Evolutionary conservation across 108 stramenopile genomes (phyloP).

Genomic region (Asterionellopsis glacialis): DNA sequence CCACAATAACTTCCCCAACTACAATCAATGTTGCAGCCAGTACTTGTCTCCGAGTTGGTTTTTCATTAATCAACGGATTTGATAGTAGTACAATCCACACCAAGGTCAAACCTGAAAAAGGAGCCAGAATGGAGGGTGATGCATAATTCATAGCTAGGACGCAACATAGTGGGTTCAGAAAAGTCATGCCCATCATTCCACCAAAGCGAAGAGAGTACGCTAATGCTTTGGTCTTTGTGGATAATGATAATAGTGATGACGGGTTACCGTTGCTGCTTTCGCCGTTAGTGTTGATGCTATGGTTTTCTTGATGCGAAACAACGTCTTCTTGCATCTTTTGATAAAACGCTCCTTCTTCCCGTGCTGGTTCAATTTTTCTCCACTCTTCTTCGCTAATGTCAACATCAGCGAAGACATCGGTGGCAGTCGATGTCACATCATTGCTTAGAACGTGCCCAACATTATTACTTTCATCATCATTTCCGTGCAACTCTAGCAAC

Average conservation of each 20-base stretch:
- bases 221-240: not conserved
- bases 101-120: constrained; percentile 82
- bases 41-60: constrained; percentile 42
- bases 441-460: not conserved
- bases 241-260: not conserved
- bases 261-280: not conserved
- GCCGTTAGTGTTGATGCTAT: too few relatives aligned
- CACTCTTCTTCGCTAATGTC: not conserved
- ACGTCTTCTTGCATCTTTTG: too few relatives aligned
- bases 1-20: constrained; percentile 69
- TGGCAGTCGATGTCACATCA: not conserved
- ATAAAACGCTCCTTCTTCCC: too few relatives aligned
- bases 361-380: not conserved
- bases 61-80: constrained; percentile 42
- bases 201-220: constrained; percentile 16
- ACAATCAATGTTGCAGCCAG: constrained; percentile 67
- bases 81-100: constrained; percentile 80
- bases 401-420: not conserved
- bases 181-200: constrained; percentile 83
- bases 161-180: constrained; percentile 73
- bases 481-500: constrained; percentile 13
- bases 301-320: too few relatives aligned
- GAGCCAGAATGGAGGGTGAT: constrained; percentile 79
- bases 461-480: constrained; percentile 11
- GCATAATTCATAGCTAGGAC: constrained; percentile 85